These are phyloP conservation scores for Wickerhamiella domercqiae DNA, from an alignment of 805 yeast genomes.

Conservation along the genomic window DNA sequence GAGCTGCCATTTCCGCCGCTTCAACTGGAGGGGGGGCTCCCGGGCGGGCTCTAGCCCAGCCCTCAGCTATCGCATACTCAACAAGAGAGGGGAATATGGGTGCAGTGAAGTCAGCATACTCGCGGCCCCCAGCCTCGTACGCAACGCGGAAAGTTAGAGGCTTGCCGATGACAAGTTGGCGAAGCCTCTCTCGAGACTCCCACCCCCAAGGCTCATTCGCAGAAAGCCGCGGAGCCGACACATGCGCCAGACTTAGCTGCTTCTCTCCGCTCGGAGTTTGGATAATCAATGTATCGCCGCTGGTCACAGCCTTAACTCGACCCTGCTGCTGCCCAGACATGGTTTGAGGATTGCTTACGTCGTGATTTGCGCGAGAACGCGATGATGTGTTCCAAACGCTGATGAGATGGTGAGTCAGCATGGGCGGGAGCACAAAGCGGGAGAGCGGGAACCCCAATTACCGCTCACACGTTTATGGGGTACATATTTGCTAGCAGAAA, in stretches of 20 bases:
- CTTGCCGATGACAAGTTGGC: slow-evolving; percentile 51
- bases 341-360: no score
- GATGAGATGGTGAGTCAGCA: no score
- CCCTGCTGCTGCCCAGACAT: no score
- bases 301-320: slow-evolving; percentile 52
- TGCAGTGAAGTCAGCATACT: slow-evolving; percentile 55
- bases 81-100: slow-evolving; percentile 48
- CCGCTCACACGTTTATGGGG: no score
- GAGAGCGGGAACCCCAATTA: no score
- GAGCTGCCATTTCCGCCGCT: slow-evolving; percentile 33
- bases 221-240: slow-evolving; percentile 40
- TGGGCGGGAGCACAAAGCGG: no score
- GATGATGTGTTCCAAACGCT: no score
- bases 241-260: slow-evolving; percentile 45
- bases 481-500: no score
- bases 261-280: slow-evolving; percentile 42
- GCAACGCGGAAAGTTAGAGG: slow-evolving; percentile 41
- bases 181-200: slow-evolving; percentile 45
- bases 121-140: slow-evolving; percentile 37
- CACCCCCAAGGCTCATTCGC: slow-evolving; percentile 32
- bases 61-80: slow-evolving; percentile 40
- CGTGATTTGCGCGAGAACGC: no score
- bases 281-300: slow-evolving; percentile 56
- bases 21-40: slow-evolving; percentile 23
- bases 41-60: slow-evolving; percentile 45